phyloP scores from a whole-genome alignment of 2,329 filamentous ascomycete genomes.

The Talaromyces sp. region DNA sequence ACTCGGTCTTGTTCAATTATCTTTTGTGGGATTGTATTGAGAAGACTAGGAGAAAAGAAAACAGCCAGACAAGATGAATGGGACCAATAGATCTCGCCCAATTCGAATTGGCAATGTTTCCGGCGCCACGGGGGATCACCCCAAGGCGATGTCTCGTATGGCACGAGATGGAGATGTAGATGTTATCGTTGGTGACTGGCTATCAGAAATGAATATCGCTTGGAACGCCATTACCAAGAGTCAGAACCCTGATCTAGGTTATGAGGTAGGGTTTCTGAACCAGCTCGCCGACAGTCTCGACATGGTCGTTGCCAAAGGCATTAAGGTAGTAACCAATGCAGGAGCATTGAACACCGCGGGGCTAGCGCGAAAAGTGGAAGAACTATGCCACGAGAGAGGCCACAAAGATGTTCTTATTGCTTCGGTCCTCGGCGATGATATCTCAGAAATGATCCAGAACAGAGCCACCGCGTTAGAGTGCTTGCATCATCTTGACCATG shows the following conservation, averaged over 20 bases:
- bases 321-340: constrained; percentile 18
- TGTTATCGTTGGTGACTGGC: constrained; percentile 40
- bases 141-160: constrained; percentile 3
- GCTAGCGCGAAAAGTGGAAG: constrained; percentile 4
- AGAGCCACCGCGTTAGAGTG: background rate
- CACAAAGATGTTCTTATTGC: background rate
- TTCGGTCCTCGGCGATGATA: background rate
- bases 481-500: constrained; percentile 1
- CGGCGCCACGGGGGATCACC: constrained; percentile 1
- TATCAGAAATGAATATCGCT: constrained; percentile 32
- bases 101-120: constrained; percentile 7
- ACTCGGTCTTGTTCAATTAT: too few species aligned
- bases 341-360: background rate
- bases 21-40: too few species aligned
- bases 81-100: background rate
- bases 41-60: background rate
- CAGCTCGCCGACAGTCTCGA: constrained; percentile 12
- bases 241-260: constrained; percentile 16
- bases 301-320: constrained; percentile 6
- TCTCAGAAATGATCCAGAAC: background rate
- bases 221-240: constrained; percentile 23
- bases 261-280: constrained; percentile 19
- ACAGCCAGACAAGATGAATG: background rate
- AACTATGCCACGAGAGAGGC: background rate
- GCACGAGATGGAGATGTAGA: constrained; percentile 17